Evolutionary conservation across 2,329 filamentous ascomycete genomes (phyloP).

Genomic region (Penicillium sp.): DNA sequence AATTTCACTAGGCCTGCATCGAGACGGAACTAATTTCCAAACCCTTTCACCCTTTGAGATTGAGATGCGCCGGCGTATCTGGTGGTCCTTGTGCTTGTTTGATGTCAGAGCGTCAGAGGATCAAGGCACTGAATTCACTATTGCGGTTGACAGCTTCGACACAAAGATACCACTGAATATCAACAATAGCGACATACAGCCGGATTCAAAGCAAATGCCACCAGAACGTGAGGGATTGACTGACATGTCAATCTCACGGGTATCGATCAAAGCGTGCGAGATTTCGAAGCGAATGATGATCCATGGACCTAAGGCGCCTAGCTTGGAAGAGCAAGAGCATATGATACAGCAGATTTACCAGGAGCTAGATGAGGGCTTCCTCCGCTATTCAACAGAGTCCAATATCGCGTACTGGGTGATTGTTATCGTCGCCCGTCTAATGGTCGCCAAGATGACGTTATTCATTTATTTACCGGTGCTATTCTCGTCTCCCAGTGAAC

Average conservation of each 20-base stretch:
- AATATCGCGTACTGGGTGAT: conserved; percentile 55
- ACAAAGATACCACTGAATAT: conserved; percentile 57
- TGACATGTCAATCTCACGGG: conserved; percentile 53
- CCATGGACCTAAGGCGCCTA: conserved; percentile 32
- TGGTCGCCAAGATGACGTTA: conserved; percentile 49
- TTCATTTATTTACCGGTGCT: conserved; percentile 59
- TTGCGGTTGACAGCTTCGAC: conserved; percentile 62
- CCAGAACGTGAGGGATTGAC: conserved; percentile 56
- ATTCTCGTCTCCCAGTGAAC: conserved; percentile 40
- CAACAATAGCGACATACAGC: conserved; percentile 53
- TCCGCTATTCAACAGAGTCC: conserved; percentile 46
- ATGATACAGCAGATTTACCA: conserved; percentile 54
- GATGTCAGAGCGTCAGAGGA: conserved; percentile 66
- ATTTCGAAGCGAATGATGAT: conserved; percentile 44
- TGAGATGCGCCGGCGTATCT: conserved; percentile 45
- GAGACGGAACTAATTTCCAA: conserved; percentile 25
- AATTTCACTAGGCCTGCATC: conserved; percentile 26
- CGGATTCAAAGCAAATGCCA: conserved; percentile 54
- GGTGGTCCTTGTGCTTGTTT: conserved; percentile 52
- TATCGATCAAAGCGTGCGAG: conserved; percentile 44
- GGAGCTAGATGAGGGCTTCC: conserved; percentile 49
- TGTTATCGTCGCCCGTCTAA: conserved; percentile 47
- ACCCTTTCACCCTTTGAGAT: conserved; percentile 57
- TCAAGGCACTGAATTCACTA: conserved; percentile 65
- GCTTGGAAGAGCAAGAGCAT: conserved; percentile 49